Base-by-base conservation (phyloP, 1,284 basidiomycete genomes). In the Moniliophthora roreri region DNA sequence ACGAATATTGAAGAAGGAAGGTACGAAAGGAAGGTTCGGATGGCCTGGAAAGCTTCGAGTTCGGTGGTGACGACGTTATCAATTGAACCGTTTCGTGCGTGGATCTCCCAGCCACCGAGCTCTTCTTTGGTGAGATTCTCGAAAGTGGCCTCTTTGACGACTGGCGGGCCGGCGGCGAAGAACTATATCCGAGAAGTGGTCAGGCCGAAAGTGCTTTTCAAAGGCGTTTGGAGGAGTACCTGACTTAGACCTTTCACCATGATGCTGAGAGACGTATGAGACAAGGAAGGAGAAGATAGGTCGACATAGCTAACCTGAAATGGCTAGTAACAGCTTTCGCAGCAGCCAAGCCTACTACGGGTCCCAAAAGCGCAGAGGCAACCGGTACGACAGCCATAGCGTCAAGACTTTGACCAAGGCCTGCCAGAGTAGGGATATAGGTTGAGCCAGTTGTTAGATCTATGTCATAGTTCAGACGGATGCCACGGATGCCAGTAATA, bases 101-200 rank as follows among this genome's bases (percentile, higher is more conserved):
- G 74, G 15, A 75, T 72, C 41, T 72, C 68, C 70, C 71, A 73
- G 1, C 73, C 73, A 1, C 74, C 73, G 0, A 76, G 64, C 13
- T 66, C 68, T 60, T 74, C 70, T 48, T 76, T 74, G 7, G 73
- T 70, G 1, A 75, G 62, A 56, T 74, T 66, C 58, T 75, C 73
- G 53, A 70, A 74, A 1, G 71, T 73, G 13, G 72, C 74, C 60
- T 74, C 72, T 53, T 70, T 70, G 37, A 72, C 72, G 1, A 76
- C 69, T 0, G 73, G 74, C 11, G 74, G 73, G 13, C 73, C 72
- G 3, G 74, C 73, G 6, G 73, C 72, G 48, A 74, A 75, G 13
- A 75, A 62, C 59, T 71, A 54, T 26, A n/a, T n/a, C n/a, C n/a
- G n/a, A n/a, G n/a, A n/a, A n/a, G n/a, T n/a, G n/a, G n/a, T n/a